These are phyloP conservation scores for Trametes meyenii DNA, from an alignment of 768 basidiomycete species.

Conservation along the genomic window DNA sequence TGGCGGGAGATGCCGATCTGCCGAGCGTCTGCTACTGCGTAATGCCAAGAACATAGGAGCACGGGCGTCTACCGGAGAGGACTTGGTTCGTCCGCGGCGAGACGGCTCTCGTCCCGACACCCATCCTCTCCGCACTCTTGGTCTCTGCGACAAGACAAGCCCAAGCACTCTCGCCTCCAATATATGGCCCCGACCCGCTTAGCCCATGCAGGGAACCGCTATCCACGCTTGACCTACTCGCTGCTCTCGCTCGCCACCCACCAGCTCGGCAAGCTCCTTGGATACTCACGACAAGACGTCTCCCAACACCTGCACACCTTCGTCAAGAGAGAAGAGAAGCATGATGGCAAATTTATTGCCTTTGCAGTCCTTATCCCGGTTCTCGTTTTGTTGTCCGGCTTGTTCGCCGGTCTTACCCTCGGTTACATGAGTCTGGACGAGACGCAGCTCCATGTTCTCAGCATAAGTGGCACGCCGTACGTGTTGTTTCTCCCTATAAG, in stretches of 20 bases:
- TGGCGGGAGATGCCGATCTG: background rate
- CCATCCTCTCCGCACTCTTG: constrained; percentile 3
- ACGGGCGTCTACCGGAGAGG: constrained; percentile 1
- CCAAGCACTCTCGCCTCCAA: background rate
- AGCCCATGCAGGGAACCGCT: constrained; percentile 16
- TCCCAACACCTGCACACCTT: constrained; percentile 29
- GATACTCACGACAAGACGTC: constrained; percentile 13
- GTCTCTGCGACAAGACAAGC: background rate
- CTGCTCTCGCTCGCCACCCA: constrained; percentile 21
- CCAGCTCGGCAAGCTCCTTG: constrained; percentile 15
- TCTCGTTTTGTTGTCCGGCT: constrained; percentile 73
- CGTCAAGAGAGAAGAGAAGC: constrained; percentile 31
- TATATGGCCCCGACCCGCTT: constrained; percentile 21
- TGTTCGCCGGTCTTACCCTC: constrained; percentile 84
- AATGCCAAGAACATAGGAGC: constrained; percentile 1
- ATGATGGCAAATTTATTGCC: constrained; percentile 37
- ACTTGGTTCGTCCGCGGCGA: background rate
- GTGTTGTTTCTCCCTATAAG: constrained; percentile 31
- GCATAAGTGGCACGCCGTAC: constrained; percentile 77
- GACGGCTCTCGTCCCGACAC: background rate
- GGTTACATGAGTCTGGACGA: constrained; percentile 90
- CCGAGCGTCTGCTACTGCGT: constrained; percentile 4
- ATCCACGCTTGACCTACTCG: constrained; percentile 23
- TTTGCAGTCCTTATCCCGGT: constrained; percentile 67
- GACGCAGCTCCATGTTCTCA: constrained; percentile 83